Evolutionary conservation across 2,329 filamentous ascomycete species (phyloP), one percentile per base, ranked within the genome.

Genomic region (Colletotrichum sp.): DNA sequence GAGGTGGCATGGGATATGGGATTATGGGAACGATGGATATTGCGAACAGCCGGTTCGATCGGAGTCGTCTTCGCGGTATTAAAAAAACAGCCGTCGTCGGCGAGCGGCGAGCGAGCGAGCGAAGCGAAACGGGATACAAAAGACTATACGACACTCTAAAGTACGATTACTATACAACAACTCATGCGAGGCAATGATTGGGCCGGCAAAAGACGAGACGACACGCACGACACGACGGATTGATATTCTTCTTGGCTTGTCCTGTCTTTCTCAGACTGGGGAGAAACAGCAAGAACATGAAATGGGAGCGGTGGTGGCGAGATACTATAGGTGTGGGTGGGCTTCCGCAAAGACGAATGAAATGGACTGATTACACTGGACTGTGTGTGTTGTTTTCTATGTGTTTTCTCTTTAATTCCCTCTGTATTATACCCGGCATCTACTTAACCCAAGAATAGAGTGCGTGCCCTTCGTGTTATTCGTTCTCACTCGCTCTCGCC

Each of bases 341-440:
- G 55, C n/a, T 30, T 21, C 58, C 13, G 3, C 21, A 34, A 15
- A 28, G 32, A 26, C 28, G 52, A 12, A 65, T 24, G 21, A 52
- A 13, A 48, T 21, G 43, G 43, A 21, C 10, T 48, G 43, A 48
- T 12, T 48, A 12, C 58, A 18, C 52, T n/a, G 18, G 7, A 48
- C 43, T 48, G 43, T 6, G 10, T 48, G 43, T 48, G 5, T 48
- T n/a, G 8, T 48, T 21, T 48, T n/a, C 43, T 48, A 21, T 21
- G 4, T 70, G 38, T 64, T 69, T 73, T 43, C 48, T 63, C 18
- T 36, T 61, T 65, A 69, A 16, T 73, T 69, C 58, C 34, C 28
- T 64, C n/a, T 75, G 70, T 75, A 69, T 65, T 73, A 75, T 75
- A 75, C 73, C 73, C 73, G 26, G 70, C 64, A 73, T 65, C 24